Percentiles rank a stretch among this genome's conserved stretches.
phyloP scores from a whole-genome alignment of 2,329 filamentous ascomycete genomes.

The Fusarium nurragi region DNA sequence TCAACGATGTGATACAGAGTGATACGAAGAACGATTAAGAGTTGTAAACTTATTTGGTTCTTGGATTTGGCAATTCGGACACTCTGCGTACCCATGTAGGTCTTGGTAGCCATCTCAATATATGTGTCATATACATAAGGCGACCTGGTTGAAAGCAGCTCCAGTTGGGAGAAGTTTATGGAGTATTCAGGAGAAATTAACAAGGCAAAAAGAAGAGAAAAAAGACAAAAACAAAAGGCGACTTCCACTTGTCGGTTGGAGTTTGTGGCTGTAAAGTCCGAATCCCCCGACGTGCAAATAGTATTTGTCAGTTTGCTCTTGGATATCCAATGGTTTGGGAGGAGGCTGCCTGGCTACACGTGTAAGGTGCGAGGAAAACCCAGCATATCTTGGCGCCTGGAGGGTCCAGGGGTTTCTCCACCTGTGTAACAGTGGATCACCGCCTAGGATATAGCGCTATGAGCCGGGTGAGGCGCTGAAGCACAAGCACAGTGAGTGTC shows the following conservation, averaged over 20 bases:
- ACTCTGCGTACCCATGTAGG: too few relatives aligned
- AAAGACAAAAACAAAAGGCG: neutral
- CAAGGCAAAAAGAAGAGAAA: neutral
- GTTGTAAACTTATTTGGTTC: neutral
- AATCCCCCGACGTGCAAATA: neutral
- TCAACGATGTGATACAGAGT: neutral
- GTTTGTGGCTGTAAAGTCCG: slow-evolving; percentile 13
- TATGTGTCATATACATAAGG: neutral
- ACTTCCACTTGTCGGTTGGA: neutral
- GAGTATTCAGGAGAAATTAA: neutral
- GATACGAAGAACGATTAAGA: too few relatives aligned
- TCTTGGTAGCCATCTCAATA: too few relatives aligned
- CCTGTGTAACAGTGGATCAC: slow-evolving; percentile 18
- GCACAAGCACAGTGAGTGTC: slow-evolving; percentile 11
- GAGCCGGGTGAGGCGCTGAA: slow-evolving; percentile 7
- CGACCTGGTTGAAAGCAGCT: neutral
- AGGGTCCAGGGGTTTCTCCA: neutral
- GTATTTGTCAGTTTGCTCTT: slow-evolving; percentile 6
- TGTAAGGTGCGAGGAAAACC: slow-evolving; percentile 15
- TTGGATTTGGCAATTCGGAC: neutral
- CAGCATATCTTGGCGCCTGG: slow-evolving; percentile 3
- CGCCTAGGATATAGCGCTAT: neutral
- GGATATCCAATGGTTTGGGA: neutral
- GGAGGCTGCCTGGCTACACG: neutral
- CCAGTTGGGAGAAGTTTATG: neutral